A percentile compares a stretch with the other conserved stretches of the same genome.
phyloP scores from a whole-genome alignment of 108 stramenopile species.

The Cyclotella sp. region DNA sequence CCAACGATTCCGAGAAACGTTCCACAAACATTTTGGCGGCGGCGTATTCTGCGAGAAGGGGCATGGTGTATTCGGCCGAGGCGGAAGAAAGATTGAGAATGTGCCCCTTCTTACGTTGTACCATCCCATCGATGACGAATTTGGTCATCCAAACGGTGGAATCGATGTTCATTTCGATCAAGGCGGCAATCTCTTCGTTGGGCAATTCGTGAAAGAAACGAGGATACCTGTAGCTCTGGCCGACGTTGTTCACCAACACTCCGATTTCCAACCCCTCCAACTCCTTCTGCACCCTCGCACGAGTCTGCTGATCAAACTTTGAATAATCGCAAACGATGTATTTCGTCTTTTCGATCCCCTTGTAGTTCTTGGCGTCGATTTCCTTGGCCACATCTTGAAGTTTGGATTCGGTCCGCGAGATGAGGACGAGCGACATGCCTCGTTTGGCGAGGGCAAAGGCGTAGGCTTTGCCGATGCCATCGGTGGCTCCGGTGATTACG shows the following conservation, averaged over 20 bases:
- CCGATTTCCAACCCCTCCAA: constrained; percentile 88
- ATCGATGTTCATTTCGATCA: constrained; percentile 95
- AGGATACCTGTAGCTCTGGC: constrained; percentile 95
- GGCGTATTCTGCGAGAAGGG: constrained; percentile 95
- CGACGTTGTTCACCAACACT: constrained; percentile 99
- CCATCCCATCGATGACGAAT: constrained; percentile 94
- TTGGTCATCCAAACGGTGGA: constrained; percentile 97
- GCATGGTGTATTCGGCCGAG: constrained; percentile 91
- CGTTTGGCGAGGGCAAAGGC: constrained; percentile 94
- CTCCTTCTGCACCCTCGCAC: constrained; percentile 69
- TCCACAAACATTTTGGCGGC: constrained; percentile 97
- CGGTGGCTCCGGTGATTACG: constrained; percentile 98
- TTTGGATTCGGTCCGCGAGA: constrained; percentile 95
- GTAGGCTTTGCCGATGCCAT: constrained; percentile 99
- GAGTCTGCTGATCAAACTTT: constrained; percentile 90
- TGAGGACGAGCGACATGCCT: constrained; percentile 94
- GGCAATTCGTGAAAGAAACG: constrained; percentile 96
- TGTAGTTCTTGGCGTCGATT: constrained; percentile 82
- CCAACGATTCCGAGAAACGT: constrained; percentile 91
- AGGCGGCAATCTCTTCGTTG: constrained; percentile 70
- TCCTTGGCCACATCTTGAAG: constrained; percentile 91
- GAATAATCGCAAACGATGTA: constrained; percentile 94
- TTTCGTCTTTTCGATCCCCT: constrained; percentile 75
- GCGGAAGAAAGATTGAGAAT: constrained; percentile 97
- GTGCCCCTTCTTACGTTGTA: constrained; percentile 85